Evolutionary conservation across 306 rosid species (phyloP), one percentile per base, ranked within the genome.

Genomic region (Dryas octopetala): DNA sequence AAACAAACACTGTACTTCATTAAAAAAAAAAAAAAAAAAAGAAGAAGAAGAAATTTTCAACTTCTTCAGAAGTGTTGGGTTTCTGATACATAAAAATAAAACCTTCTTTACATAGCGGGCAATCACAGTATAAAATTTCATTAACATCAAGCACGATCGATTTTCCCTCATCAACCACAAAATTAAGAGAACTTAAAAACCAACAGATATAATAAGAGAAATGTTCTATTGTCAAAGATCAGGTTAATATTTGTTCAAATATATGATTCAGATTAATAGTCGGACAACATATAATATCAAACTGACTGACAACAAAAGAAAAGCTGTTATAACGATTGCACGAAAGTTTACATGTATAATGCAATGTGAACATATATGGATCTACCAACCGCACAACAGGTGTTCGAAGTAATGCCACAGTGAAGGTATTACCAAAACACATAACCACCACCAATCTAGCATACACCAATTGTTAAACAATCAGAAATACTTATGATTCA

Each of bases 351-450:
- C 50, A 38, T 13, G 58, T 9, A 61, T 13, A 46, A 19, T 12
- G 19, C 19, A 52, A 4, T 47, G n/a, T 3, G 13, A 12, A 19
- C 54, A 23, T 19, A 19, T 19, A 32, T 63, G 5, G 5, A 45
- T 41, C 5, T 11, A 71, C 4, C 7, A 71, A 57, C 15, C 7
- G 76, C 76, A 71, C 55, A 45, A 53, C 45, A 23, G 9, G 16
- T 71, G 66, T 71, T 58, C 23, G 76, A 58, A 5, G 46, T 12
- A 44, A 72, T 58, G 76, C 57, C 66, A 9, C 66, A 58, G 3
- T 4, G 53, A 65, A 65, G 28, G 16, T 10, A 65, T 10, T 23
- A 4, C 32, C 5, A 45, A 16, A 46, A 72, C 62, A 70, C 15
- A 9, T 13, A 0, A 64, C 0, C 28, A 44, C 38, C 14, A 57